Conservation (phyloP, 2,329 filamentous ascomycete species). For the Colletotrichum tabaci region DNA sequence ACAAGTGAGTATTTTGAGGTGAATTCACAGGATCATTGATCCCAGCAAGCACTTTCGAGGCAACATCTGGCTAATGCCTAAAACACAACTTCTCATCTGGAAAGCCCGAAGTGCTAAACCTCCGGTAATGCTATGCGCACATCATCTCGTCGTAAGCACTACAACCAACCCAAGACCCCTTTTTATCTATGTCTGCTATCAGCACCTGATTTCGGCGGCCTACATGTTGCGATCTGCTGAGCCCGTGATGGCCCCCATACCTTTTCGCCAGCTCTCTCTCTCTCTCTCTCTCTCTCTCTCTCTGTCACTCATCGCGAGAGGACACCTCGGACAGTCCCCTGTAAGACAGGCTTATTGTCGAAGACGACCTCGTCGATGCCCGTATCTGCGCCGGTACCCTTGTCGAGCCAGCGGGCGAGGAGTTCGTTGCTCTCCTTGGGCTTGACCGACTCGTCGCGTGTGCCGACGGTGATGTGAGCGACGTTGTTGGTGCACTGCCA, state of each 20-base stretch:
- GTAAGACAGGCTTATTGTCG: conserved; percentile 63
- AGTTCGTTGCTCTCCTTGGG: conserved; percentile 95
- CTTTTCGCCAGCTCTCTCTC: background rate
- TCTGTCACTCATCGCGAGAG: conserved; percentile 59
- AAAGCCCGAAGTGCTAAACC: background rate
- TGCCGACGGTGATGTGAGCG: conserved; percentile 92
- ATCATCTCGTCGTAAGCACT: background rate
- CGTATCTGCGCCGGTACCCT: conserved; percentile 60
- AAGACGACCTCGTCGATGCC: conserved; percentile 65
- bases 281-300: background rate
- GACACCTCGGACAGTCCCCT: conserved; percentile 64
- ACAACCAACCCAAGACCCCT: no score
- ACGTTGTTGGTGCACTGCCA: conserved; percentile 84
- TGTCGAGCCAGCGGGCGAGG: conserved; percentile 80
- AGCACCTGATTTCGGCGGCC: background rate
- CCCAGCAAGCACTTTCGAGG: background rate
- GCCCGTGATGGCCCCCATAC: background rate
- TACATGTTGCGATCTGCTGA: background rate
- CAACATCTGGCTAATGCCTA: background rate
- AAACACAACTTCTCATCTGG: background rate
- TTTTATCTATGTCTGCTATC: no score
- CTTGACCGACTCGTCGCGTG: conserved; percentile 80
- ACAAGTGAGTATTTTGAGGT: background rate
- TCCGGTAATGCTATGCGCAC: background rate
- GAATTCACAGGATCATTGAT: no score